A percentile compares a stretch with the other conserved stretches of the same genome.
Conservation (phyloP, 768 basidiomycete genomes). For the Naganishia friedmannii region DNA sequence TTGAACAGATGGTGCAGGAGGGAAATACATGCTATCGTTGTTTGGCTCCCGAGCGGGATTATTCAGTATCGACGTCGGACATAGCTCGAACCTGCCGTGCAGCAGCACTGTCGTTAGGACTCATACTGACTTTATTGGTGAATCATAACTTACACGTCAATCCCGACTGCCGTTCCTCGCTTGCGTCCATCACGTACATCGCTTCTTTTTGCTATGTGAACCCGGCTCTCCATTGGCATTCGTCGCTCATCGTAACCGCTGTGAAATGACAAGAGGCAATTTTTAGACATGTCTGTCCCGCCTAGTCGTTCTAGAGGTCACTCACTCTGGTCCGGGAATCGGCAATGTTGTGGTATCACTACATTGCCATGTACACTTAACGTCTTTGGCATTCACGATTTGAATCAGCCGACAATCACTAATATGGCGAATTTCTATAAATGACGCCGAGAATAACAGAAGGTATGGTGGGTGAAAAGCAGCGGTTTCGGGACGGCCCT, state of each 20-base stretch:
- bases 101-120: neutral
- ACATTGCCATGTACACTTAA: constrained; percentile 88
- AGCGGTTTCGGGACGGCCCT: constrained; percentile 81
- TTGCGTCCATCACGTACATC: constrained; percentile 48
- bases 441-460: constrained; percentile 79
- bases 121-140: neutral
- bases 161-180: constrained; percentile 43
- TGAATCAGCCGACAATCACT: constrained; percentile 50
- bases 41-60: constrained; percentile 45
- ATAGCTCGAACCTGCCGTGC: constrained; percentile 48
- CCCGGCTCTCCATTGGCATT: constrained; percentile 71
- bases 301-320: neutral
- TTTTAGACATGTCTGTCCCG: neutral
- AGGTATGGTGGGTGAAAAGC: constrained; percentile 87
- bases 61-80: constrained; percentile 46
- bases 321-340: constrained; percentile 55
- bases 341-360: constrained; percentile 49
- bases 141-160: constrained; percentile 43
- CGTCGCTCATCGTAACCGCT: constrained; percentile 56
- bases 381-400: constrained; percentile 51
- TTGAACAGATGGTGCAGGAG: constrained; percentile 41
- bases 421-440: constrained; percentile 82
- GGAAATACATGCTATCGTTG: constrained; percentile 49
- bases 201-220: constrained; percentile 81
- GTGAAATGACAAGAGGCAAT: neutral